A percentile compares a stretch with the other conserved stretches of the same genome.
phyloP scores from a whole-genome alignment of 352 stramenopile species.

The Pythium diclinum region DNA sequence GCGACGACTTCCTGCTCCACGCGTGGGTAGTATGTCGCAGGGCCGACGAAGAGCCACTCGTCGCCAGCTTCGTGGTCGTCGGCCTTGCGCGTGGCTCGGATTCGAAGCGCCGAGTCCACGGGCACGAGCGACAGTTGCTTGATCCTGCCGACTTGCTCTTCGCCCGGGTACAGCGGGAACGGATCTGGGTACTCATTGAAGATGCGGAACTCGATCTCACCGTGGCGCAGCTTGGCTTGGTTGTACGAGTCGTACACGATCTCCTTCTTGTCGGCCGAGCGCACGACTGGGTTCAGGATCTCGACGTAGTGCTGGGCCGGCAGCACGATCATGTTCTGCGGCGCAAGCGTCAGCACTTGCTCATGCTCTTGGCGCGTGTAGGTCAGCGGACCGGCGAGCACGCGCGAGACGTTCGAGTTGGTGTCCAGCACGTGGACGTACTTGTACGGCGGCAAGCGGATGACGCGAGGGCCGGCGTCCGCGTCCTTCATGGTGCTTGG shows the following conservation, averaged over 20 bases:
- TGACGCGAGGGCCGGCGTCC: conserved; percentile 56
- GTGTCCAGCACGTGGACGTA: conserved; percentile 84
- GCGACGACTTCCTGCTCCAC: conserved; percentile 68
- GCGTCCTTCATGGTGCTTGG: conserved; percentile 15
- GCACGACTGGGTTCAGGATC: conserved; percentile 67
- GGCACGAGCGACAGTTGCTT: conserved; percentile 56
- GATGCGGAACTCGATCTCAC: conserved; percentile 74
- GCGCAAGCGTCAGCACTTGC: conserved; percentile 52
- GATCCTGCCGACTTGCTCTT: conserved; percentile 57
- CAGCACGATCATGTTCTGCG: conserved; percentile 75
- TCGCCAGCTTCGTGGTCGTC: conserved; percentile 55
- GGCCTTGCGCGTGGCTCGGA: conserved; percentile 62
- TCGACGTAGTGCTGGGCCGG: conserved; percentile 77
- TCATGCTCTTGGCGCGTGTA: conserved; percentile 84
- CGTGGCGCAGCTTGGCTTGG: conserved; percentile 76
- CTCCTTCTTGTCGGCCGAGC: conserved; percentile 40
- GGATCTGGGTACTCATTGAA: conserved; percentile 74
- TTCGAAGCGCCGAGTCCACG: conserved; percentile 55
- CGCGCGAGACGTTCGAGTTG: conserved; percentile 81
- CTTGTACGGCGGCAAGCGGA: conserved; percentile 76
- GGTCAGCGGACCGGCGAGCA: conserved; percentile 70
- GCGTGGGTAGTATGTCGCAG: conserved; percentile 70
- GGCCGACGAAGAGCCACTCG: conserved; percentile 75
- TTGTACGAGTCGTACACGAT: conserved; percentile 63
- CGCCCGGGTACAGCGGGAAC: conserved; percentile 70